Percentiles rank a stretch among this genome's conserved stretches.
Conservation (phyloP, 768 basidiomycete species). For the Xerocomellus chrysenteron region DNA sequence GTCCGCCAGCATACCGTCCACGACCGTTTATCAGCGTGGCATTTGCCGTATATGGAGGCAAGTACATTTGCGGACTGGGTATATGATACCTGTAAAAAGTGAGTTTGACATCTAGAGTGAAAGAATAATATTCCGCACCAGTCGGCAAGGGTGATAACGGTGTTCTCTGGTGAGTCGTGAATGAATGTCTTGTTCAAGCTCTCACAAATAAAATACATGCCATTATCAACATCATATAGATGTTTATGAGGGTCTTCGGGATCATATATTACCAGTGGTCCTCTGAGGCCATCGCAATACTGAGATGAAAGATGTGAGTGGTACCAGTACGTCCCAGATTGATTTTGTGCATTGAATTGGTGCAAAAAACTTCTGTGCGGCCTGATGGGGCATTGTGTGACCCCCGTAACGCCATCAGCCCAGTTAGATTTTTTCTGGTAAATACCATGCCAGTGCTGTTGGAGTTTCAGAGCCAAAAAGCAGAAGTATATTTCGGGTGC, state of each 20-base stretch:
- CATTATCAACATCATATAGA: conserved; percentile 46
- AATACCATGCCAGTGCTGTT: conserved; percentile 58
- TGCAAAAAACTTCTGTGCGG: conserved; percentile 21
- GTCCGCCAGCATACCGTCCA: conserved; percentile 32
- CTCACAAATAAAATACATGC: conserved; percentile 16
- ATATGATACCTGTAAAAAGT: conserved; percentile 15
- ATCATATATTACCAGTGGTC: conserved; percentile 41
- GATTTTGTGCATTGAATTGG: conserved; percentile 18
- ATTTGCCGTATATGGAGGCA: conserved; percentile 14
- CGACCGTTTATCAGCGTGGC: conserved; percentile 41
- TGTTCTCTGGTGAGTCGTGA: conserved; percentile 28
- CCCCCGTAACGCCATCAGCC: conserved; percentile 44
- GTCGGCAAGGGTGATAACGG: conserved; percentile 44
- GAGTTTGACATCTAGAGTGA: conserved; percentile 30
- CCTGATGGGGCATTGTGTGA: conserved; percentile 36
- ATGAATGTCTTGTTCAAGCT: neutral
- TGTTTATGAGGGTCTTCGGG: conserved; percentile 38
- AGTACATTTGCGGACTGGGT: conserved; percentile 12
- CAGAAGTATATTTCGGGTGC: neutral
- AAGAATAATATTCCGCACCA: neutral
- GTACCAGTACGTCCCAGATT: conserved; percentile 35
- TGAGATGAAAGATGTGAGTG: conserved; percentile 40
- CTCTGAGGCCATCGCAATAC: conserved; percentile 33
- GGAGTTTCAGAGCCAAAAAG: neutral
- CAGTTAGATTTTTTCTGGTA: conserved; percentile 43